Conservation (phyloP, 257 asterid genomes). For the Prunella vulgaris region DNA sequence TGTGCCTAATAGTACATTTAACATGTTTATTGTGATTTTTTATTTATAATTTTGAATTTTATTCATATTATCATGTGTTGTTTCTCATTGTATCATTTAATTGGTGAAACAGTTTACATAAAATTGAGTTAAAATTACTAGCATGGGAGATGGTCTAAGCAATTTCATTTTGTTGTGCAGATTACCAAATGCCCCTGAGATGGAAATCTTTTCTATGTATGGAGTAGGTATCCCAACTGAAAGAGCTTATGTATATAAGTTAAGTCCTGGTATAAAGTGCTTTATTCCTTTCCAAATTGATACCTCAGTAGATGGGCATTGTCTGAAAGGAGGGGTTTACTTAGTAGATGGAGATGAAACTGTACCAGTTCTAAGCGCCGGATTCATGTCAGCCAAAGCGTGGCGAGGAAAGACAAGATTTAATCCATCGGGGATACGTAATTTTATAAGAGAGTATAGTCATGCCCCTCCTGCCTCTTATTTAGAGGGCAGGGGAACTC, state of each 20-base stretch:
- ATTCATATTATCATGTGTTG: no score
- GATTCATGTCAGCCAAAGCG: conserved; percentile 67
- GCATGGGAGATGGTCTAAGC: background rate
- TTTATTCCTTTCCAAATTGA: conserved; percentile 75
- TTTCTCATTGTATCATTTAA: no score
- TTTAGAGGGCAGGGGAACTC: conserved; percentile 80
- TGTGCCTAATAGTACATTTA: no score
- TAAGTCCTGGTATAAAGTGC: conserved; percentile 59
- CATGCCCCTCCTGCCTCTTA: conserved; percentile 70
- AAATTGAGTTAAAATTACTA: no score
- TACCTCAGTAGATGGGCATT: conserved; percentile 63
- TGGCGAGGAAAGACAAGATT: conserved; percentile 82
- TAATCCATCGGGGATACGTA: conserved; percentile 72
- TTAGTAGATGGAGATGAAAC: conserved; percentile 82
- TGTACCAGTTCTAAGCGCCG: conserved; percentile 75
- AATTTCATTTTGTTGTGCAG: conserved; percentile 35
- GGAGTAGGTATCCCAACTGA: conserved; percentile 94
- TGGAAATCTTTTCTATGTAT: conserved; percentile 85
- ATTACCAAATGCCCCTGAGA: conserved; percentile 73
- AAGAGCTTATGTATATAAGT: conserved; percentile 74
- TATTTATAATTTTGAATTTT: no score
- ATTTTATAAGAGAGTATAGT: conserved; percentile 57
- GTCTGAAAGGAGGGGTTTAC: conserved; percentile 77
- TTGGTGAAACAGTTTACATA: no score
- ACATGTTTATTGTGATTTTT: no score